Evolutionary conservation across 108 stramenopile species (phyloP).

Genomic region (Nitzschia sp.): DNA sequence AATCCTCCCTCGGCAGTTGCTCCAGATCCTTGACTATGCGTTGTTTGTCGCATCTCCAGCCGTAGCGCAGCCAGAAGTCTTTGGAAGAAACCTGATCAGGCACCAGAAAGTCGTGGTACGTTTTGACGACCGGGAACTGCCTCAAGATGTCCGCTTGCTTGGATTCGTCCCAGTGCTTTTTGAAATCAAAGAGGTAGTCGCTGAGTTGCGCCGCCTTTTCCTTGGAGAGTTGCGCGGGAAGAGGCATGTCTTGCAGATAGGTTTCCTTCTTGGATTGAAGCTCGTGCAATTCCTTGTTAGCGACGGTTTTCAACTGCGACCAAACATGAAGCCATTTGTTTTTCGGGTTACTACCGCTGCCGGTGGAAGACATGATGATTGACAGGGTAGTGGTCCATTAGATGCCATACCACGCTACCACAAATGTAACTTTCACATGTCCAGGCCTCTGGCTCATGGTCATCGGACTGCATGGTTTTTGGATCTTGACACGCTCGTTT

Average conservation of each 20-base stretch:
- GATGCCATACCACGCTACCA: no score
- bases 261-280: background rate
- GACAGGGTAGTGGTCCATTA: no score
- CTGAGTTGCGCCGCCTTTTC: conserved; percentile 6
- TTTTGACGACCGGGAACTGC: background rate
- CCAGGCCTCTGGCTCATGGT: no score
- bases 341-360: no score
- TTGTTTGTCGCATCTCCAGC: conserved; percentile 1
- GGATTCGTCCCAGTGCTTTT: conserved; percentile 6
- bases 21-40: conserved; percentile 5
- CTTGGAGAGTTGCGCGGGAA: background rate
- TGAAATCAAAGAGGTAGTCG: conserved; percentile 13
- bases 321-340: background rate
- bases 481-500: no score
- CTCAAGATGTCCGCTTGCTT: background rate
- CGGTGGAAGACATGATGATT: background rate
- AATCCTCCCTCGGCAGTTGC: background rate
- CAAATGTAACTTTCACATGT: no score
- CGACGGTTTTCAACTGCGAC: background rate
- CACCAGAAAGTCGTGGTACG: conserved; percentile 3
- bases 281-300: background rate
- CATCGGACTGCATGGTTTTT: no score
- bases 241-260: background rate
- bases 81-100: background rate
- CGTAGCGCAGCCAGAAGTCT: conserved; percentile 18